Percentiles rank a stretch among this genome's conserved stretches.
These are phyloP conservation scores for Hemisphaericaspora subhashii DNA, from an alignment of 1,139 yeast species.

Conservation along the genomic window DNA sequence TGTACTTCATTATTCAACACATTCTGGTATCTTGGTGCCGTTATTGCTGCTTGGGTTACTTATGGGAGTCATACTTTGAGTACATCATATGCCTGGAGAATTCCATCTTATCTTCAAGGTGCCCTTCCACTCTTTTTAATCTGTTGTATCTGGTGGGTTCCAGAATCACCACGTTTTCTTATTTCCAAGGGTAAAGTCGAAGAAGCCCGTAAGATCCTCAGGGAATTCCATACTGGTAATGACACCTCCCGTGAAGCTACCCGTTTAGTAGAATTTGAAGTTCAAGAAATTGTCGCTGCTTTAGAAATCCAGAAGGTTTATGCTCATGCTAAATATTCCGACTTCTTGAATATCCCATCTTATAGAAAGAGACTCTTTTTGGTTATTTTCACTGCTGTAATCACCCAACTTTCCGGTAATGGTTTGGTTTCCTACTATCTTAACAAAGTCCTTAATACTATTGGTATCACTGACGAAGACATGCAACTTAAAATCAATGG, in stretches of 20 bases:
- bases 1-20: constrained; percentile 47
- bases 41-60: constrained; percentile 55
- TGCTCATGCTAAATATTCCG: constrained; percentile 30
- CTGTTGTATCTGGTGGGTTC: constrained; percentile 32
- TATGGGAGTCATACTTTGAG: constrained; percentile 43
- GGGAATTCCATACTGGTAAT: constrained; percentile 42
- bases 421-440: constrained; percentile 54
- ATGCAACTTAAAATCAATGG: constrained; percentile 50
- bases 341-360: constrained; percentile 32
- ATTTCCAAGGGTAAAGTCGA: constrained; percentile 35
- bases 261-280: constrained; percentile 43
- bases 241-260: constrained; percentile 27
- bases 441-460: constrained; percentile 45
- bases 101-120: constrained; percentile 49
- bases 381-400: constrained; percentile 29
- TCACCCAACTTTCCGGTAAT: constrained; percentile 53
- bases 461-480: constrained; percentile 45
- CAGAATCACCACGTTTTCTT: constrained; percentile 50
- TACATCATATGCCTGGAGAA: constrained; percentile 38
- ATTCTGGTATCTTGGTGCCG: constrained; percentile 55
- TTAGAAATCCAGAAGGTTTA: constrained; percentile 33
- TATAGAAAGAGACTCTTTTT: constrained; percentile 49
- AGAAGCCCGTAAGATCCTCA: constrained; percentile 40
- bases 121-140: constrained; percentile 29
- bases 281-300: constrained; percentile 44